phyloP scores from a whole-genome alignment of 768 basidiomycete species.

The Nidula microcarpa region DNA sequence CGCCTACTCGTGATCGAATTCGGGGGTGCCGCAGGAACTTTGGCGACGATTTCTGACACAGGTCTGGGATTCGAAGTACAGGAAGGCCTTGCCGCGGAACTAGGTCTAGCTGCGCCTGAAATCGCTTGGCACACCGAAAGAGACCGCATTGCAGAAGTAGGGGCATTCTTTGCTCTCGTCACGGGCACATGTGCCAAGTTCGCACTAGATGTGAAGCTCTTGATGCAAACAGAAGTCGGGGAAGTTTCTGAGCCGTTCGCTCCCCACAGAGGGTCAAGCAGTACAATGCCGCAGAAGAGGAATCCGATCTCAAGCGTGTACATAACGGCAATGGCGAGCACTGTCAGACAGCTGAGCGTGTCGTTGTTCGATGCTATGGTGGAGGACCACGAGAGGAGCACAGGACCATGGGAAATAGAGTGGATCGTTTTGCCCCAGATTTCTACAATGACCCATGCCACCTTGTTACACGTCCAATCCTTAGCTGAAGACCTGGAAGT shows the following conservation, averaged over 20 bases:
- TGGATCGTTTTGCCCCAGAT: constrained; percentile 46
- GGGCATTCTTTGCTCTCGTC: constrained; percentile 39
- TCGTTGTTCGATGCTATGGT: constrained; percentile 44
- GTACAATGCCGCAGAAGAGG: constrained; percentile 50
- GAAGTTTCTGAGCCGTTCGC: constrained; percentile 43
- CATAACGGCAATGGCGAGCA: constrained; percentile 38
- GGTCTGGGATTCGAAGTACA: constrained; percentile 31
- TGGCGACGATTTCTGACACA: constrained; percentile 36
- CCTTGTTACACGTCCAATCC: constrained; percentile 29
- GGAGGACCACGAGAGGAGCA: constrained; percentile 44
- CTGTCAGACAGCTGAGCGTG: constrained; percentile 33
- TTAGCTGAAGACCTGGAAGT: constrained; percentile 37
- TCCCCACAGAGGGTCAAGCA: constrained; percentile 40
- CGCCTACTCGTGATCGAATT: constrained; percentile 40
- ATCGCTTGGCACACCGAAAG: constrained; percentile 41
- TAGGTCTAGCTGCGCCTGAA: constrained; percentile 21
- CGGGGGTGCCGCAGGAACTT: constrained; percentile 42
- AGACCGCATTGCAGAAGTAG: constrained; percentile 39
- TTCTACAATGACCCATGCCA: constrained; percentile 36
- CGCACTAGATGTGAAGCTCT: constrained; percentile 38
- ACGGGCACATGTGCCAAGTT: constrained; percentile 45
- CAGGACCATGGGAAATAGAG: constrained; percentile 49
- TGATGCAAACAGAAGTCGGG: constrained; percentile 45
- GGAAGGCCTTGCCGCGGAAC: constrained; percentile 21
- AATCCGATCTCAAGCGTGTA: constrained; percentile 43